Evolutionary conservation across 192 early-diverging fungal species (phyloP).

Genomic region (Paraglomus brasilianum): DNA sequence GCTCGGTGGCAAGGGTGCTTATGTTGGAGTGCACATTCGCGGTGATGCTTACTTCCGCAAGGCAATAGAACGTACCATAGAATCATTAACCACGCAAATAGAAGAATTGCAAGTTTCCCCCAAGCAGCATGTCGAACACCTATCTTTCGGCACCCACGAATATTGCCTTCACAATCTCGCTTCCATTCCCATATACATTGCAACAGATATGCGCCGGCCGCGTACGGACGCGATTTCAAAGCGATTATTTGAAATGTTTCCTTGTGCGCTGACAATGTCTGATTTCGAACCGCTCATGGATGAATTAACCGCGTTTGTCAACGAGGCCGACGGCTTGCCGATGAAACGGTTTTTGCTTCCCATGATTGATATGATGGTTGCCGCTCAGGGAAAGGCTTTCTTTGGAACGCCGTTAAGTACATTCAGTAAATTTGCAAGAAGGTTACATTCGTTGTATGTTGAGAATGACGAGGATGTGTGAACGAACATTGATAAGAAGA

Average conservation of each 20-base stretch:
- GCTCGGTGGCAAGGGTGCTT: slow-evolving; percentile 39
- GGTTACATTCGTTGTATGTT: too few relatives aligned
- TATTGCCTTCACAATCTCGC: slow-evolving; percentile 8
- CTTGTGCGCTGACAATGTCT: slow-evolving; percentile 51
- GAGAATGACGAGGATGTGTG: too few relatives aligned
- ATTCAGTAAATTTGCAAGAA: slow-evolving; percentile 30
- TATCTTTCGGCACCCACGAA: too few relatives aligned
- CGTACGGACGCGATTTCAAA: slow-evolving; percentile 47
- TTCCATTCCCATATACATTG: slow-evolving; percentile 39
- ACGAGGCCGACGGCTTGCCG: slow-evolving; percentile 45
- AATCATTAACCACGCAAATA: too few relatives aligned
- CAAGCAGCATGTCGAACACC: too few relatives aligned
- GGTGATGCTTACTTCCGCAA: too few relatives aligned
- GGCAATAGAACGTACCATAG: too few relatives aligned
- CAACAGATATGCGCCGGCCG: slow-evolving; percentile 41
- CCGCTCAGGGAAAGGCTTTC: slow-evolving; percentile 52
- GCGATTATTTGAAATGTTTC: slow-evolving; percentile 50
- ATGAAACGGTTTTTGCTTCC: slow-evolving; percentile 52
- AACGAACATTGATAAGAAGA: too few relatives aligned
- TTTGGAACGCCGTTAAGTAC: slow-evolving; percentile 53
- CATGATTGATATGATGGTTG: slow-evolving; percentile 57
- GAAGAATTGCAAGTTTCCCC: too few relatives aligned
- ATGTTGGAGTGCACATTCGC: slow-evolving; percentile 36
- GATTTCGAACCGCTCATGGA: slow-evolving; percentile 47
- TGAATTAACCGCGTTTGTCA: slow-evolving; percentile 37